Percentiles rank a stretch among this genome's conserved stretches.
Evolutionary conservation across 2,329 filamentous ascomycete species (phyloP).

Genomic region (Berkeleyomyces basicola): DNA sequence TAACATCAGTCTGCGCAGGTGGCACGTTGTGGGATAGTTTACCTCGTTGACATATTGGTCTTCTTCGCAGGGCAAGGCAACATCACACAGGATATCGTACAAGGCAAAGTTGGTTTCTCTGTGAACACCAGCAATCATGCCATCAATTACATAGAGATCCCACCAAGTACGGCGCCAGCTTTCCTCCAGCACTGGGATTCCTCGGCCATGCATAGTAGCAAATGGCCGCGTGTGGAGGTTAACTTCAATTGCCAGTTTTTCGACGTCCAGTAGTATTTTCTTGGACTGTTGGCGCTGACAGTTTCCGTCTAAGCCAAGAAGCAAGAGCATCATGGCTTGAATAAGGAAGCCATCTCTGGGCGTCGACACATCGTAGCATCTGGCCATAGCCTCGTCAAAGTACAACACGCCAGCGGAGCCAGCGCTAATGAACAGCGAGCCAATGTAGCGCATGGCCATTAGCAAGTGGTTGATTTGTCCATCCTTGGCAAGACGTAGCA

Average conservation of each 20-base stretch:
- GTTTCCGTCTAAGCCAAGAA: slow-evolving; percentile 62
- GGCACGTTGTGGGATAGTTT: slow-evolving; percentile 18
- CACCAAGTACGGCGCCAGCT: slow-evolving; percentile 84
- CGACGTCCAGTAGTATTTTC: slow-evolving; percentile 48
- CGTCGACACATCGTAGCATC: slow-evolving; percentile 30
- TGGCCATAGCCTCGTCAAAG: slow-evolving; percentile 40
- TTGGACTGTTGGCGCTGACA: slow-evolving; percentile 54
- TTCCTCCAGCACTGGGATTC: slow-evolving; percentile 57
- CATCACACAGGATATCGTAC: slow-evolving; percentile 49
- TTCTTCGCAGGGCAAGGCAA: slow-evolving; percentile 69
- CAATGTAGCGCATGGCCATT: slow-evolving; percentile 39
- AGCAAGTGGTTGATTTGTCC: slow-evolving; percentile 31
- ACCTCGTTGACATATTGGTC: slow-evolving; percentile 47
- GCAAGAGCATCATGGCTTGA: slow-evolving; percentile 60
- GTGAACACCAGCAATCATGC: slow-evolving; percentile 68
- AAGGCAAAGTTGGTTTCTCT: slow-evolving; percentile 53
- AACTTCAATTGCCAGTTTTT: slow-evolving; percentile 57
- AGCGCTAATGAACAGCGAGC: slow-evolving; percentile 37
- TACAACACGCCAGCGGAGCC: slow-evolving; percentile 31
- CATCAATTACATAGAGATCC: slow-evolving; percentile 67
- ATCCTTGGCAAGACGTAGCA: slow-evolving; percentile 33
- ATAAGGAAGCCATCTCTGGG: slow-evolving; percentile 46
- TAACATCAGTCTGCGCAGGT: background rate
- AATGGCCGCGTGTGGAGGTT: slow-evolving; percentile 57
- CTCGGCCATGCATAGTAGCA: slow-evolving; percentile 44